Conservation (phyloP, 306 rosid genomes). For the Malus sylvestris region DNA sequence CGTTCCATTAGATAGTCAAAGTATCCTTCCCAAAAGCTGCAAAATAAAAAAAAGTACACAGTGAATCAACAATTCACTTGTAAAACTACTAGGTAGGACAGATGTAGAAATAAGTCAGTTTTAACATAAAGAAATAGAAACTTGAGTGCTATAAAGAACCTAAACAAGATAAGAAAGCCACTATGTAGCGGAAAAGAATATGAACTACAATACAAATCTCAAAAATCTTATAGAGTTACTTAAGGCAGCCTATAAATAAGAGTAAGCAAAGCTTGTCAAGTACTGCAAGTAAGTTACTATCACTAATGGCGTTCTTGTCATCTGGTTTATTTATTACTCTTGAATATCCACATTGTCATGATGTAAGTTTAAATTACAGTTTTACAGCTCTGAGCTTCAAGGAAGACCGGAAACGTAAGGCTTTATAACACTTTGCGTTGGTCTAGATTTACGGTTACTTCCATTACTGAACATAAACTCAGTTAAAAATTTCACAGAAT, state of each 20-base stretch:
- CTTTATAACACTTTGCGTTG: not conserved
- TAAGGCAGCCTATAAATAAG: not conserved
- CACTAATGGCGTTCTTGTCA: not conserved
- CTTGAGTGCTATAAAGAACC: not conserved
- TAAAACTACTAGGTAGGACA: not conserved
- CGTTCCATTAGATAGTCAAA: slow-evolving; percentile 89
- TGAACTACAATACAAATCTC: not conserved
- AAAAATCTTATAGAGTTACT: not conserved
- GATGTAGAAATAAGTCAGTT: slow-evolving; percentile 7
- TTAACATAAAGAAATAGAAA: not conserved
- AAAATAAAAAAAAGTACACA: not conserved
- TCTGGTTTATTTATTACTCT: not conserved
- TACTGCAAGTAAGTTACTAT: not conserved
- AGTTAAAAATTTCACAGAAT: not conserved
- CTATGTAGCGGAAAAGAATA: not conserved
- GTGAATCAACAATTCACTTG: not conserved
- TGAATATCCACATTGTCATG: not conserved
- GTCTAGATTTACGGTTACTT: not conserved
- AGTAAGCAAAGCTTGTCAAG: not conserved
- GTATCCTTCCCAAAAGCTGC: slow-evolving; percentile 98
- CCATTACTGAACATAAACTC: too few species aligned
- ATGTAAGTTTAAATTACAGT: not conserved
- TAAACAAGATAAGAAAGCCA: not conserved
- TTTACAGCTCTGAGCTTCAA: not conserved
- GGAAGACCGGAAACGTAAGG: not conserved